Percentiles rank a stretch among this genome's conserved stretches.
Evolutionary conservation across 768 basidiomycete genomes (phyloP).

Genomic region (Fistulinella prunicolor): DNA sequence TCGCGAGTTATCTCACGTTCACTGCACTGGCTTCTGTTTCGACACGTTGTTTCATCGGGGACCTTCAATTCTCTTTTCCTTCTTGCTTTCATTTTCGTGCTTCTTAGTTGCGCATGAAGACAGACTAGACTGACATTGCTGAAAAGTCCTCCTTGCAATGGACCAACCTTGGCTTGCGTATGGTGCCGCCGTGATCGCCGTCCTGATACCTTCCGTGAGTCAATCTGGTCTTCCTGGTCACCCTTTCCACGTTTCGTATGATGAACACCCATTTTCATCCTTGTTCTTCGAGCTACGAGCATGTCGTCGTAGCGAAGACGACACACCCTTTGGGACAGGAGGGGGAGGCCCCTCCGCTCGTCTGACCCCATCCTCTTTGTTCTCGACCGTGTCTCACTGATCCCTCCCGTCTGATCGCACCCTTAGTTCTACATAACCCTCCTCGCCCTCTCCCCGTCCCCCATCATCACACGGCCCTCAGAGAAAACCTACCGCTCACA

Average conservation of each 20-base stretch:
- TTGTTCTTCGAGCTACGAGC: slow-evolving; percentile 89
- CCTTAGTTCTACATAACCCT: slow-evolving; percentile 66
- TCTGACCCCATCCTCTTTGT: slow-evolving; percentile 27
- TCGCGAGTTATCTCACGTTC: too few species aligned
- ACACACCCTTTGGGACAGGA: slow-evolving; percentile 52
- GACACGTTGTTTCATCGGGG: not conserved
- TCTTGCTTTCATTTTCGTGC: not conserved
- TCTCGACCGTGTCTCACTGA: not conserved
- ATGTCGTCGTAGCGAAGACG: slow-evolving; percentile 63
- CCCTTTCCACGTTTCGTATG: slow-evolving; percentile 24
- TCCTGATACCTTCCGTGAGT: slow-evolving; percentile 31
- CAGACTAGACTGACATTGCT: not conserved
- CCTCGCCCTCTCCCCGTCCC: slow-evolving; percentile 69
- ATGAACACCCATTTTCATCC: slow-evolving; percentile 77
- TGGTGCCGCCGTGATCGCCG: slow-evolving; percentile 18
- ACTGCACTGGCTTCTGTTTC: not conserved
- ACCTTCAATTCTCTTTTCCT: not conserved
- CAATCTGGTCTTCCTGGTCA: not conserved
- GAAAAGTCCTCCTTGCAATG: slow-evolving; percentile 12
- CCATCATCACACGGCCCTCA: slow-evolving; percentile 57
- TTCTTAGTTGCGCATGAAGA: slow-evolving; percentile 5
- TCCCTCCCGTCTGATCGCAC: slow-evolving; percentile 11
- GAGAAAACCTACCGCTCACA: slow-evolving; percentile 69
- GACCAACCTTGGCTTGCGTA: slow-evolving; percentile 25
- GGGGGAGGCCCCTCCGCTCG: slow-evolving; percentile 13